Evolutionary conservation across 2,329 filamentous ascomycete species (phyloP).

Genomic region (Neocucurbitaria cava): DNA sequence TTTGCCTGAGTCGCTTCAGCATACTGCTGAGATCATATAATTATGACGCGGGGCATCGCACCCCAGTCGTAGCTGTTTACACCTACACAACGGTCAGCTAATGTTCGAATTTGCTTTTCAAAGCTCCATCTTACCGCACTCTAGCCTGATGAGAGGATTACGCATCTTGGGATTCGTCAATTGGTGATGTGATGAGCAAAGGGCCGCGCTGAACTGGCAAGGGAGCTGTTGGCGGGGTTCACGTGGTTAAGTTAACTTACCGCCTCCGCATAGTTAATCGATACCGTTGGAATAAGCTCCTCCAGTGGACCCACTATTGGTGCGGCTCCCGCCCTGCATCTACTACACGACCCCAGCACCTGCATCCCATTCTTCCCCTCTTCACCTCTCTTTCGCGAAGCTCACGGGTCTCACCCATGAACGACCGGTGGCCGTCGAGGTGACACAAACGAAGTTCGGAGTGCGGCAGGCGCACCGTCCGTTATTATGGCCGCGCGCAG

Average conservation of each 20-base stretch:
- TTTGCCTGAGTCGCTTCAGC: constrained; percentile 68
- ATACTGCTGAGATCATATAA: constrained; percentile 20
- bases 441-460: constrained; percentile 12
- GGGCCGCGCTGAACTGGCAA: constrained; percentile 11
- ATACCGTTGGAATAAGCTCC: constrained; percentile 30
- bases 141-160: constrained; percentile 82
- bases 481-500: constrained; percentile 55
- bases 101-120: constrained; percentile 10
- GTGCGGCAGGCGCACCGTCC: constrained; percentile 5
- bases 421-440: constrained; percentile 8
- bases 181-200: constrained; percentile 13
- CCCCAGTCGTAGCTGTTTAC: constrained; percentile 99
- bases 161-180: constrained; percentile 37
- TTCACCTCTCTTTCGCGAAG: not conserved
- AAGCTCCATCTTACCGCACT: constrained; percentile 64
- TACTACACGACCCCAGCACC: constrained; percentile 9
- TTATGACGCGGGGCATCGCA: constrained; percentile 49
- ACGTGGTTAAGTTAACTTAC: constrained; percentile 15
- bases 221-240: constrained; percentile 23
- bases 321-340: constrained; percentile 26
- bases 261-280: constrained; percentile 22
- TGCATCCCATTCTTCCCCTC: constrained; percentile 6
- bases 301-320: constrained; percentile 28
- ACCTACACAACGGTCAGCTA: constrained; percentile 61
- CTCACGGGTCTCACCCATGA: constrained; percentile 12